Evolutionary conservation across 306 rosid species (phyloP).

Genomic region (Casuarina cunninghamiana): DNA sequence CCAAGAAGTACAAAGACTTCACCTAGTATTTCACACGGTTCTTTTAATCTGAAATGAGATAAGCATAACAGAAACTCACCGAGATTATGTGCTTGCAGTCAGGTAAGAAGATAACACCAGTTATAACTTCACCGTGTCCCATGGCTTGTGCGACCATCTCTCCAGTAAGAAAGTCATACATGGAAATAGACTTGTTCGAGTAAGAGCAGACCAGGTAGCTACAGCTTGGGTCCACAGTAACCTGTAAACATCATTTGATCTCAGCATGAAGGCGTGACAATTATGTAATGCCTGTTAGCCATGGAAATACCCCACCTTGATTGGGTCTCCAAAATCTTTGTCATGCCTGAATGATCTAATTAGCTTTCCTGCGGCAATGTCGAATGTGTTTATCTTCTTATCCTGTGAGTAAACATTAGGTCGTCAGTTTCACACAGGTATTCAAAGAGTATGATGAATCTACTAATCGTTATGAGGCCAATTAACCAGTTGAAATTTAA

Average conservation of each 20-base stretch:
- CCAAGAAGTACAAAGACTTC: slow-evolving; percentile 16
- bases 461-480: not conserved
- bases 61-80: slow-evolving; percentile 45
- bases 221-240: slow-evolving; percentile 72
- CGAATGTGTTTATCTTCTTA: slow-evolving; percentile 68
- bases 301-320: slow-evolving; percentile 56
- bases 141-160: slow-evolving; percentile 60
- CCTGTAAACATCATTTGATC: slow-evolving; percentile 42
- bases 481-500: not conserved
- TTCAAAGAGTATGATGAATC: slow-evolving; percentile 16
- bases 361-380: slow-evolving; percentile 55
- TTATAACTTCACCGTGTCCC: slow-evolving; percentile 80
- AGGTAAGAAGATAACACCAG: slow-evolving; percentile 77
- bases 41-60: slow-evolving; percentile 1
- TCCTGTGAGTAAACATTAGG: slow-evolving; percentile 45
- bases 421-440: slow-evolving; percentile 24
- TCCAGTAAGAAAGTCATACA: slow-evolving; percentile 63
- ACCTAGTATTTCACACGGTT: not conserved
- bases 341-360: slow-evolving; percentile 56
- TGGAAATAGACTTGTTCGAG: slow-evolving; percentile 72
- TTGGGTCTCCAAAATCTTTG: slow-evolving; percentile 66
- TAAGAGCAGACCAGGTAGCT: slow-evolving; percentile 62
- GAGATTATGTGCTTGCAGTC: slow-evolving; percentile 77
- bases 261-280: slow-evolving; percentile 14
- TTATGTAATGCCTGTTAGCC: slow-evolving; percentile 13